Percentiles rank a stretch among this genome's conserved stretches.
Evolutionary conservation across 495 filamentous ascomycete genomes (phyloP).

Genomic region (Talaromyces thailandensis): DNA sequence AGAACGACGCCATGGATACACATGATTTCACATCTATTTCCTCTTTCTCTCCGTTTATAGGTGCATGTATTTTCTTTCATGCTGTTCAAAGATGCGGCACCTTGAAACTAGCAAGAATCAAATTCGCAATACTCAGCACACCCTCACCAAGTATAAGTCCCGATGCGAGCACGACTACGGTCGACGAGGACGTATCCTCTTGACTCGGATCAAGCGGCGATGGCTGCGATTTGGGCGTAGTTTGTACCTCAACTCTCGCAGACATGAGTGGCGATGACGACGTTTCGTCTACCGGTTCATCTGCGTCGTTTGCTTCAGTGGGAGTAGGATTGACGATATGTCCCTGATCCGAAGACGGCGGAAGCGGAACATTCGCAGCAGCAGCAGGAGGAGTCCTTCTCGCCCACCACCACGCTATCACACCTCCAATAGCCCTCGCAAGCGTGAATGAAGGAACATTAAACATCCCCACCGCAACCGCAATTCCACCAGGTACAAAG

Average conservation of each 20-base stretch:
- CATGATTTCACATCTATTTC: background rate
- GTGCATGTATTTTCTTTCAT: too few species aligned
- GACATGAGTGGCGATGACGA: background rate
- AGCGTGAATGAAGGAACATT: conserved; percentile 95
- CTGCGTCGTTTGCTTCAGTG: background rate
- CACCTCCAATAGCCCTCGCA: conserved; percentile 75
- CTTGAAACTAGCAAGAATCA: conserved; percentile 67
- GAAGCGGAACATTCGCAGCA: background rate
- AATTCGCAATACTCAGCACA: conserved; percentile 83
- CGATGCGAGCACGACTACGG: conserved; percentile 54
- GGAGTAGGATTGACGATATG: conserved; percentile 41
- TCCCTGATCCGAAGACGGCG: background rate
- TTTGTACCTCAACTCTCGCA: conserved; percentile 14
- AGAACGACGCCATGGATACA: background rate
- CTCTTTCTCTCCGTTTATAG: conserved; percentile 27
- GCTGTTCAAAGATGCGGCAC: conserved; percentile 63
- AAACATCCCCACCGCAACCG: conserved; percentile 95
- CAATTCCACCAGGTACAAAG: conserved; percentile 82
- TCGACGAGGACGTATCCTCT: conserved; percentile 39
- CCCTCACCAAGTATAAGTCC: conserved; percentile 94
- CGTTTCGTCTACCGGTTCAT: background rate
- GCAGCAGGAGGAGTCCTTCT: conserved; percentile 36
- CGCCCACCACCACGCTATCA: conserved; percentile 68
- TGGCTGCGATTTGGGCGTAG: conserved; percentile 1
- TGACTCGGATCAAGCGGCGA: conserved; percentile 10